Base-by-base conservation (phyloP, 441 rosid species). In the Euphorbia corollata region DNA sequence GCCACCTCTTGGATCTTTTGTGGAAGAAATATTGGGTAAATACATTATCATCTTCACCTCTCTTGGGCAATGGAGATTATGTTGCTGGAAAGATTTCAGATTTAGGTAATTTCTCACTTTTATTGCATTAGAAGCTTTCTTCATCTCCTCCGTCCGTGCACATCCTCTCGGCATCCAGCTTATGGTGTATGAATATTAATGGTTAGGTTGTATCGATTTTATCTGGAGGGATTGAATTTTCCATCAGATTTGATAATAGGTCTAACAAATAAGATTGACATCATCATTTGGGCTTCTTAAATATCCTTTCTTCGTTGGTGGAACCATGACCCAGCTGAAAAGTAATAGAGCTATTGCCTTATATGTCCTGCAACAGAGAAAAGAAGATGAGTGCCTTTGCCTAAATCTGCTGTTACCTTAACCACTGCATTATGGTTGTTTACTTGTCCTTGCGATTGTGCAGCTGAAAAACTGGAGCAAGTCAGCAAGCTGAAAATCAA, bases 11-110 rank as follows among this genome's bases (percentile, higher is more conserved):
- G 86, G 99, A 91, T 80, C 84, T 91, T 57, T 84, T 94, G 41
- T 94, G 99, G 99, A 94, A 91, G 87, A 91, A 94, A 86, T 94
- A 94, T 71, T 94, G 99, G 98, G 97, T 94, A 68, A 91, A 94
- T 78, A 91, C 99, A 0, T 94, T 94, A 59, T 94, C 99, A 32
- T 94, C 99, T 78, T 94, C 99, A 4, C 96, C 97, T 60, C 86
- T 94, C 64, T 75, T 95, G 79, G 97, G 97, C 59, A 95, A 90
- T 75, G 97, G 99, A 65, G 98, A 95, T 85, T 95, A 90, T 61
- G 96, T 90, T 71, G 99, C 99, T 0, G 99, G 98, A 58, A 98
- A 95, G 78, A 88, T 95, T 75, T 95, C 96, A 20, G 99, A 95
- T 82, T 84, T 95, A 83, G 99, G 99, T 91, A 84, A 82, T 63